Conservation (phyloP, 306 rosid species). For the Castanea mollissima region DNA sequence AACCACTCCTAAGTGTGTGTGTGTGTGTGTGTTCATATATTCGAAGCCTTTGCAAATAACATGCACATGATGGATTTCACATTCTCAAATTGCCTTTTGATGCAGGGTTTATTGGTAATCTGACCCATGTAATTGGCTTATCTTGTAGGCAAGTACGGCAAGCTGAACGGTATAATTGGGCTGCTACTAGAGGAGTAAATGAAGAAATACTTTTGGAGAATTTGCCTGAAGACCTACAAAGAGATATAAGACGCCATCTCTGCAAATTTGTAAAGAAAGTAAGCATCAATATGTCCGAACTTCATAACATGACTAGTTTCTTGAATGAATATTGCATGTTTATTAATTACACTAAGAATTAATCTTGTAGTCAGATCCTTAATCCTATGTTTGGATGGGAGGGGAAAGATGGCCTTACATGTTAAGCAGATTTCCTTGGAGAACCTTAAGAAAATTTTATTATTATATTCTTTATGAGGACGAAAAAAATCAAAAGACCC, state of each 20-base stretch:
- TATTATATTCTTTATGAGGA: too few species aligned
- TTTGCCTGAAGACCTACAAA: conserved; percentile 81
- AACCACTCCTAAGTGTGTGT: too few species aligned
- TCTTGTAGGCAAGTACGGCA: conserved; percentile 62
- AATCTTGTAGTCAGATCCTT: not conserved
- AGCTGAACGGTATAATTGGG: conserved; percentile 83
- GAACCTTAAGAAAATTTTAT: too few species aligned
- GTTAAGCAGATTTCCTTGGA: too few species aligned
- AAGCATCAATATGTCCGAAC: conserved; percentile 17
- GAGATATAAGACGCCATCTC: conserved; percentile 79
- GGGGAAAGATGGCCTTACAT: too few species aligned
- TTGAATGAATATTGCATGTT: not conserved
- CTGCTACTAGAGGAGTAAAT: conserved; percentile 91
- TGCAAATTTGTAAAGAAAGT: conserved; percentile 59
- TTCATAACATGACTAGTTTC: conserved; percentile 7
- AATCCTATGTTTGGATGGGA: too few species aligned
- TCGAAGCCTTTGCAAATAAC: too few species aligned
- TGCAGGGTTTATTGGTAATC: not conserved
- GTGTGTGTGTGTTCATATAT: not conserved
- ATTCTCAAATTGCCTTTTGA: not conserved
- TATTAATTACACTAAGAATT: not conserved
- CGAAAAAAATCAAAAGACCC: too few species aligned
- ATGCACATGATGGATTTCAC: not conserved
- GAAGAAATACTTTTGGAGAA: conserved; percentile 73
- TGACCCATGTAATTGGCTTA: conserved; percentile 11